A percentile compares a stretch with the other conserved stretches of the same genome.
phyloP scores from a whole-genome alignment of 768 basidiomycete genomes.

The Asterophora lycoperdoides region DNA sequence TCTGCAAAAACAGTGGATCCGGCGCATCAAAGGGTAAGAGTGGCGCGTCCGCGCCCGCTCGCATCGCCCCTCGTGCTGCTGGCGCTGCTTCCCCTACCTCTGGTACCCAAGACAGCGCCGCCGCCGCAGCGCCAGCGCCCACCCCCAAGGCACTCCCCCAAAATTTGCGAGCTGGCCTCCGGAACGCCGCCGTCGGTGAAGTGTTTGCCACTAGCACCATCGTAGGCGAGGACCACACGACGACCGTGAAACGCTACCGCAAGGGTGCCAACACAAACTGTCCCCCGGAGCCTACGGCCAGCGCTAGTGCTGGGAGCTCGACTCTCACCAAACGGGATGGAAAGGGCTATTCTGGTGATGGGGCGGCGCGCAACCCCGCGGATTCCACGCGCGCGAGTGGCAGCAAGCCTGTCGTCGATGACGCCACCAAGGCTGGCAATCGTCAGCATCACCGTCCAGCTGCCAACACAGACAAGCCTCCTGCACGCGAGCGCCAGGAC shows the following conservation, averaged over 20 bases:
- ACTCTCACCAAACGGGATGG: too few relatives aligned
- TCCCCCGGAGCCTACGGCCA: background rate
- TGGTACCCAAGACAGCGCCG: conserved; percentile 3
- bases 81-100: conserved; percentile 14
- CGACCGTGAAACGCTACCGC: background rate
- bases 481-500: background rate
- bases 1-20: conserved; percentile 7
- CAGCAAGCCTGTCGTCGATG: background rate
- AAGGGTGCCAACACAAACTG: background rate
- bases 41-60: background rate
- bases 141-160: too few relatives aligned
- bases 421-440: background rate
- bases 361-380: background rate
- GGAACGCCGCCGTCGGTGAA: background rate
- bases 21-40: too few relatives aligned
- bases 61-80: conserved; percentile 2
- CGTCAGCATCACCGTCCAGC: background rate
- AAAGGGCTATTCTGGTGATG: background rate
- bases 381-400: background rate
- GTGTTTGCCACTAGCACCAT: background rate
- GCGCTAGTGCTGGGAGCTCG: background rate
- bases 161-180: too few relatives aligned
- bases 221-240: background rate
- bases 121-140: conserved; percentile 8
- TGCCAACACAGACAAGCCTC: background rate